phyloP scores from a whole-genome alignment of 495 filamentous ascomycete genomes.

The Aspergillus conjunctus region DNA sequence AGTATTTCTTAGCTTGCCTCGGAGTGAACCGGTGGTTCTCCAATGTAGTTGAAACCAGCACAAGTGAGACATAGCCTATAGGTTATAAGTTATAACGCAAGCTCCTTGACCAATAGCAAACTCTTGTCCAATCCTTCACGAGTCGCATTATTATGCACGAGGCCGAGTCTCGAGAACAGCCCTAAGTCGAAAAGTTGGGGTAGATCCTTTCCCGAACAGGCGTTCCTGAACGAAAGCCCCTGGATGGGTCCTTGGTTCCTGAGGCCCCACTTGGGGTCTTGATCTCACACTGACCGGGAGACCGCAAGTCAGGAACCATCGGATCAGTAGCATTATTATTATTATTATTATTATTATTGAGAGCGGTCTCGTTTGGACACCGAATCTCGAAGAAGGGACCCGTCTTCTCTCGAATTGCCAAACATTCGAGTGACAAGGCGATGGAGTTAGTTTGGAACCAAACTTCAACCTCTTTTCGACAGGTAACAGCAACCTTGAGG shows the following conservation, averaged over 20 bases:
- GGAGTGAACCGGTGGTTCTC: neutral
- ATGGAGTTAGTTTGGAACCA: too few relatives aligned
- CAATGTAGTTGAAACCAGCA: neutral
- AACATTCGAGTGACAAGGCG: too few relatives aligned
- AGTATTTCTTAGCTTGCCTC: constrained; percentile 6
- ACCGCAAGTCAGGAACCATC: neutral
- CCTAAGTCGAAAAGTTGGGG: neutral
- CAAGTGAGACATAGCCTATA: neutral
- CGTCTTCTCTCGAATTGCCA: too few relatives aligned
- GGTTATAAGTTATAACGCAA: too few relatives aligned
- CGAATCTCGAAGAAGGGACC: neutral
- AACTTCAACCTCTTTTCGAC: neutral
- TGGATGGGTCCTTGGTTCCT: constrained; percentile 21
- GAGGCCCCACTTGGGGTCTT: constrained; percentile 11
- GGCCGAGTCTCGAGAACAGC: neutral
- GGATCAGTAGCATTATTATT: too few relatives aligned
- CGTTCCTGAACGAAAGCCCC: constrained; percentile 22
- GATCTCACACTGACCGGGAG: neutral
- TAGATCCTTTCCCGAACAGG: constrained; percentile 27
- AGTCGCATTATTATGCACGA: neutral
- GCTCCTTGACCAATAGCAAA: neutral
- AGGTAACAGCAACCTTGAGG: neutral
- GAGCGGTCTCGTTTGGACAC: too few relatives aligned
- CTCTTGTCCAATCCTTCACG: neutral
- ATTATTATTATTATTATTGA: too few relatives aligned